These are phyloP conservation scores for Taiozyma sp. DNA, from an alignment of 1,139 yeast genomes.

Conservation along the genomic window DNA sequence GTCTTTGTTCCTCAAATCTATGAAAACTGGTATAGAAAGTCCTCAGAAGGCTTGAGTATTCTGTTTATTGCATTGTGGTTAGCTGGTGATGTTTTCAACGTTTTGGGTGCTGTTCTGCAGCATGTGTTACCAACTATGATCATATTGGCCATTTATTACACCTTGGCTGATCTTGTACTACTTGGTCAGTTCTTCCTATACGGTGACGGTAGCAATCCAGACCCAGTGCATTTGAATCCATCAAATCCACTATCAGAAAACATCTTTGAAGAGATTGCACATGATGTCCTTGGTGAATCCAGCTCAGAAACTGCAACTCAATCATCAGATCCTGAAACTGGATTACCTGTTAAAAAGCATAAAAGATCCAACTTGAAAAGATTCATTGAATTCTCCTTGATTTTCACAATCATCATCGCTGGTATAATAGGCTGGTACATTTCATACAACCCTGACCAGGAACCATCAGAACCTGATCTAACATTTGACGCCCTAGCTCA, in stretches of 20 bases:
- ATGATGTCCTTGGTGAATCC: constrained; percentile 21
- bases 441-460: constrained; percentile 37
- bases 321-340: constrained; percentile 4
- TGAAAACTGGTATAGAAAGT: constrained; percentile 78
- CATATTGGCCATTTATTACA: constrained; percentile 83
- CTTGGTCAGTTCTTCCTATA: constrained; percentile 78
- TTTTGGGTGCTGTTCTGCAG: constrained; percentile 81
- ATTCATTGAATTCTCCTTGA: constrained; percentile 53
- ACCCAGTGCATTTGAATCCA: constrained; percentile 78
- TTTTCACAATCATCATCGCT: constrained; percentile 60
- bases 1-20: constrained; percentile 97
- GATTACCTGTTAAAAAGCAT: constrained; percentile 1
- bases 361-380: constrained; percentile 17
- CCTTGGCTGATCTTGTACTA: constrained; percentile 81
- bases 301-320: constrained; percentile 11
- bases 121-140: constrained; percentile 92
- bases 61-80: constrained; percentile 82
- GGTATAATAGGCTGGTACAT: constrained; percentile 88
- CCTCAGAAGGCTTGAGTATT: constrained; percentile 82
- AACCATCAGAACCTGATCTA: constrained; percentile 31
- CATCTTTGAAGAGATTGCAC: constrained; percentile 49
- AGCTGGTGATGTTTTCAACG: constrained; percentile 87
- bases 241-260: constrained; percentile 81
- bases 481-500: constrained; percentile 77
- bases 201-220: constrained; percentile 44